These are phyloP conservation scores for Gossypium longicalyx DNA, from an alignment of 345 rosid species.

Conservation along the genomic window DNA sequence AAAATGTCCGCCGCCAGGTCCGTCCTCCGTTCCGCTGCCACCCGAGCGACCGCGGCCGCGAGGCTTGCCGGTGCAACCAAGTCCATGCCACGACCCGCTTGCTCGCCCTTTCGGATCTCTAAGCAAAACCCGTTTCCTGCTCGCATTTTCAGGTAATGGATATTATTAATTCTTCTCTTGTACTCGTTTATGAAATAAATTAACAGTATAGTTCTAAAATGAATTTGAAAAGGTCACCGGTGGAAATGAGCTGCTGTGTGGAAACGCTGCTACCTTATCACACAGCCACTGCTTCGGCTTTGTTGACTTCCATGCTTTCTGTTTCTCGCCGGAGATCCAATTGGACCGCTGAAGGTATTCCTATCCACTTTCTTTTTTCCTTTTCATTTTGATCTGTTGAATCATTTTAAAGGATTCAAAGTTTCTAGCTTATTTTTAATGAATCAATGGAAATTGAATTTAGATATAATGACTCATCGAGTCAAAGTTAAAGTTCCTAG, in stretches of 20 bases:
- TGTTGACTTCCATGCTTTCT: constrained; percentile 82
- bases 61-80: constrained; percentile 35
- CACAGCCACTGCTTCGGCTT: constrained; percentile 78
- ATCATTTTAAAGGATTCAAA: not conserved
- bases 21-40: constrained; percentile 51
- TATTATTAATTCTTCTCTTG: constrained; percentile 1
- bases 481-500: not conserved
- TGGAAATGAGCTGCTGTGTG: constrained; percentile 69
- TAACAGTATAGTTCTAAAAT: not conserved
- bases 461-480: not conserved
- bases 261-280: constrained; percentile 83
- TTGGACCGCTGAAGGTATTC: constrained; percentile 65
- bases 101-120: constrained; percentile 41
- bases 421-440: not conserved
- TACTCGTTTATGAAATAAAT: not conserved
- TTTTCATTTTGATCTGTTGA: not conserved
- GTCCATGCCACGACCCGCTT: constrained; percentile 26
- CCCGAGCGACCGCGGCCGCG: constrained; percentile 26
- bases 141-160: constrained; percentile 57
- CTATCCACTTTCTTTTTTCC: not conserved
- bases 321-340: constrained; percentile 48
- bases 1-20: constrained; percentile 68
- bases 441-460: not conserved
- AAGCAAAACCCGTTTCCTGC: constrained; percentile 45
- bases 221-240: constrained; percentile 50